A percentile compares a stretch with the other conserved stretches of the same genome.
Conservation (phyloP, 2,329 filamentous ascomycete species). For the Pseudogymnoascus sp. region DNA sequence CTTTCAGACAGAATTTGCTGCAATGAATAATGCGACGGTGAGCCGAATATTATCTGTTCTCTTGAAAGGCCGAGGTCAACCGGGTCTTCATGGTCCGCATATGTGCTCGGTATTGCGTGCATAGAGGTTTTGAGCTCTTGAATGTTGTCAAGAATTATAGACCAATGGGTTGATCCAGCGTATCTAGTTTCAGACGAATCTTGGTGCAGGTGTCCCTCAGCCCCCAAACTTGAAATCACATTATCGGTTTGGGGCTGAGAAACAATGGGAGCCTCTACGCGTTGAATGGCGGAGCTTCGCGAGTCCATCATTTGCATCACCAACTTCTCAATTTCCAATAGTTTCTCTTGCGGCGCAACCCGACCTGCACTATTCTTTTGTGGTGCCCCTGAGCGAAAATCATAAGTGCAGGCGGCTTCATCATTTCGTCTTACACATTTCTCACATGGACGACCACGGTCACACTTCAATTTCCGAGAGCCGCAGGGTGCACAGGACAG, state of each 20-base stretch:
- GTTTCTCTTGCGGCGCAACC: conserved; percentile 13
- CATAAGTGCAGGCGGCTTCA: conserved; percentile 17
- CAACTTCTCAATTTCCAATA: conserved; percentile 16
- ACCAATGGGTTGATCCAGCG: conserved; percentile 21
- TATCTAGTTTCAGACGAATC: conserved; percentile 3
- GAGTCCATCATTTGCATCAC: conserved; percentile 16
- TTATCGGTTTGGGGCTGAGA: neutral
- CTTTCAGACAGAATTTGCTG: conserved; percentile 16
- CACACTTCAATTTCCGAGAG: conserved; percentile 19
- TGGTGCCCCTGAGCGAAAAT: neutral
- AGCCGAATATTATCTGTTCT: conserved; percentile 18
- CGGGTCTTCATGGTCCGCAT: neutral
- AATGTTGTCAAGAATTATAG: conserved; percentile 20
- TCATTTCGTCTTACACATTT: conserved; percentile 16
- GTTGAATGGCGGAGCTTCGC: neutral
- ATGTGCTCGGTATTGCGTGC: neutral
- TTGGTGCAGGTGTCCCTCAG: neutral
- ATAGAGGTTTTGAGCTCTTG: conserved; percentile 16
- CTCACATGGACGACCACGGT: conserved; percentile 18
- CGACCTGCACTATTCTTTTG: neutral
- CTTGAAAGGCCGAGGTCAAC: neutral
- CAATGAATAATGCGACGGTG: conserved; percentile 11
- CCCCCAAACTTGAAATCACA: neutral
- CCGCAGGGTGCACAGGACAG: conserved; percentile 17
- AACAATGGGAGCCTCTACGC: conserved; percentile 15